Evolutionary conservation across 345 rosid genomes (phyloP), one percentile per base, ranked within the genome.

Genomic region (Camelina hispida): DNA sequence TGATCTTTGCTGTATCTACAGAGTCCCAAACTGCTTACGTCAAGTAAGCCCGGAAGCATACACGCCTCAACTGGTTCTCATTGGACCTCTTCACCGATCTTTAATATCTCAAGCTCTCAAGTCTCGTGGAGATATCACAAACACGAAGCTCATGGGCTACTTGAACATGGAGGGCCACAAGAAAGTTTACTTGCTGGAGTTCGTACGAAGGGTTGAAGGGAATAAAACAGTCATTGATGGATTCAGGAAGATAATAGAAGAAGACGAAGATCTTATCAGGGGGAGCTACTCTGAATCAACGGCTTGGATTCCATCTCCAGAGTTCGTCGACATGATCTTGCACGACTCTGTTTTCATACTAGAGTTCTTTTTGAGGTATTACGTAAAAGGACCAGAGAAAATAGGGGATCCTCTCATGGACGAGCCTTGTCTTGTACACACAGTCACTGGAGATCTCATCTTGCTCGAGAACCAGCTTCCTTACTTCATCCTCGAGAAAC

Each of bases 401-500:
- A 7, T 2, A 42, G 59, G 62, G 11, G 58, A 66, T 17, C 40
- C 37, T 57, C 51, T 72, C 17, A 62, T 52, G 51, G 62, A 23
- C 37, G 51, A 38, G 7, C 6, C 16, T 50, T 66, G 71, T 51
- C 61, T 61, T n/a, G 0, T 2, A n/a, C 1, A 6, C 9, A 14
- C 59, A 32, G 30, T 62, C 15, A 0, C 0, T 1, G 18, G 1
- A n/a, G 69, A 76, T 25, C 62, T 76, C 25, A 20, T 69, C 0
- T 76, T 75, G 32, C 73, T 75, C 5, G 79, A 75, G 51, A 75
- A 67, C 50, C 81, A 78, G 5, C 74, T 72, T 52, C 74, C 81
- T 28, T 78, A 66, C 65, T 72, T 61, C 18, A 58, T 78, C 42
- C 70, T 78, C 1, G 6, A 53, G 2, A 35, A 66, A 2, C 65